These are phyloP conservation scores for Kazachstania bromeliacearum DNA, from an alignment of 805 yeast species.

Conservation along the genomic window DNA sequence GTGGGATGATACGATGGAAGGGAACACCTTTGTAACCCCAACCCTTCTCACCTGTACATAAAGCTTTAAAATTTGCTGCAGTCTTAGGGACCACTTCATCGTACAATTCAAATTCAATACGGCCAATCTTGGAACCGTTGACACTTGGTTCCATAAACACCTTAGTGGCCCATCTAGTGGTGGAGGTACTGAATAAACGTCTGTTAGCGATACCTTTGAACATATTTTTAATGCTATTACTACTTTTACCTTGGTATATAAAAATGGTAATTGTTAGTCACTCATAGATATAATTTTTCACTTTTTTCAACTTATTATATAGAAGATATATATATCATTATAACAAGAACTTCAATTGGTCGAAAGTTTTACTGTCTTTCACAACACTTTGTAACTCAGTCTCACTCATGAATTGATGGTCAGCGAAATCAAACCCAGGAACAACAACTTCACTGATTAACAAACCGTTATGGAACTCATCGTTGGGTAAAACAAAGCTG, in stretches of 20 bases:
- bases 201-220: slow-evolving; percentile 8
- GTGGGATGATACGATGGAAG: slow-evolving; percentile 91
- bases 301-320: too few relatives aligned
- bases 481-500: slow-evolving; percentile 38
- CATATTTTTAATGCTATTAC: too few relatives aligned
- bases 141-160: slow-evolving; percentile 50
- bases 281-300: too few relatives aligned
- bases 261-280: too few relatives aligned
- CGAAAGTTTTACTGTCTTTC: too few relatives aligned
- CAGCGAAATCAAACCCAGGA: slow-evolving; percentile 51
- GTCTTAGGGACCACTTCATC: slow-evolving; percentile 57
- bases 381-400: too few relatives aligned
- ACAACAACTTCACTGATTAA: slow-evolving; percentile 50
- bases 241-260: too few relatives aligned
- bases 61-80: slow-evolving; percentile 70
- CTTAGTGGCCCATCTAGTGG: slow-evolving; percentile 40
- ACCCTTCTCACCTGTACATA: slow-evolving; percentile 84
- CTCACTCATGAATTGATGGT: slow-evolving; percentile 41
- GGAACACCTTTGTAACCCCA: slow-evolving; percentile 76
- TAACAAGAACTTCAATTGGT: background rate
- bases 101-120: slow-evolving; percentile 30
- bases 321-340: background rate
- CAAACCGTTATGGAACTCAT: slow-evolving; percentile 32
- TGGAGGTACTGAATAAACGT: slow-evolving; percentile 44
- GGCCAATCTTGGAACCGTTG: slow-evolving; percentile 36